Percentiles rank a stretch among this genome's conserved stretches.
These are phyloP conservation scores for Petunia secreta DNA, from an alignment of 257 asterid genomes.

Conservation along the genomic window DNA sequence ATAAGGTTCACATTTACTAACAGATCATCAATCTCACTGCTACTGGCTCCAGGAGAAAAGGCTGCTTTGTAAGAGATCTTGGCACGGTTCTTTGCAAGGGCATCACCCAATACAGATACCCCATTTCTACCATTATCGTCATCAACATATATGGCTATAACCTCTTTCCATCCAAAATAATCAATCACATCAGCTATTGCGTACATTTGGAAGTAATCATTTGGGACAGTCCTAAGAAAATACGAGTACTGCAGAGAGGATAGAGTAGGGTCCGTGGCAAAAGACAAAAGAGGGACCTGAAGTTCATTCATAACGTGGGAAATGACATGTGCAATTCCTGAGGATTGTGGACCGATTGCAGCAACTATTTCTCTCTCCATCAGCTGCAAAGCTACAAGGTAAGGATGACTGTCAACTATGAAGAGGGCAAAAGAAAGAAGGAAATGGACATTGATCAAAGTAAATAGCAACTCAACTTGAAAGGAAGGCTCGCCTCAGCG, in stretches of 20 bases:
- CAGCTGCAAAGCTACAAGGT: constrained; percentile 69
- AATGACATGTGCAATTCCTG: constrained; percentile 72
- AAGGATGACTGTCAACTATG: constrained; percentile 36
- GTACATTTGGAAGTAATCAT: constrained; percentile 64
- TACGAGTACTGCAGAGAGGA: constrained; percentile 67
- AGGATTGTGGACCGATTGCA: constrained; percentile 74
- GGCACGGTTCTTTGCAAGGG: constrained; percentile 59
- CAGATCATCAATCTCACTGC: constrained; percentile 47
- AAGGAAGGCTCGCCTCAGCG: background rate
- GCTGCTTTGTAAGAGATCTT: constrained; percentile 70
- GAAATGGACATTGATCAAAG: background rate
- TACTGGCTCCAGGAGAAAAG: constrained; percentile 53
- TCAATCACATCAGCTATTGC: constrained; percentile 64
- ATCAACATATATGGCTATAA: constrained; percentile 63
- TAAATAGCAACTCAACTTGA: background rate
- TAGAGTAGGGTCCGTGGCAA: constrained; percentile 76
- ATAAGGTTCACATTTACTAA: constrained; percentile 52
- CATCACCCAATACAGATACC: constrained; percentile 63
- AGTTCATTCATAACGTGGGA: constrained; percentile 64
- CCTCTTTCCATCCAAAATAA: constrained; percentile 68
- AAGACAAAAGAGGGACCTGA: constrained; percentile 67
- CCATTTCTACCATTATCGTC: constrained; percentile 78
- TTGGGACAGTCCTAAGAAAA: constrained; percentile 55
- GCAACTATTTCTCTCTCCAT: constrained; percentile 54
- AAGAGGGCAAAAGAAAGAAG: background rate